phyloP scores from a whole-genome alignment of 2,329 filamentous ascomycete genomes.

The Nothophoma quercina region DNA sequence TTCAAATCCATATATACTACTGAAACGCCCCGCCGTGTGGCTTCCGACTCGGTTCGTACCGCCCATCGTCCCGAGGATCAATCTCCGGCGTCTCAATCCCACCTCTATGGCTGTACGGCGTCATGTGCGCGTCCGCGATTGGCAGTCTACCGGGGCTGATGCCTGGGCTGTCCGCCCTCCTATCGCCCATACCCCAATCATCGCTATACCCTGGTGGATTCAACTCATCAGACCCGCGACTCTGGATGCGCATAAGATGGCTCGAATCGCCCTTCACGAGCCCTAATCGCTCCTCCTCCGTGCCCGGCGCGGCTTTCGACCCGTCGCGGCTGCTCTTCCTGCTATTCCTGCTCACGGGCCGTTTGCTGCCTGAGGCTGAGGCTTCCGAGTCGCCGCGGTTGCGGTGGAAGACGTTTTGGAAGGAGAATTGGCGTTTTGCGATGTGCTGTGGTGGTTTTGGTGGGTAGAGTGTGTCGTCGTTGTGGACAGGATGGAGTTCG shows the following conservation, averaged over 20 bases:
- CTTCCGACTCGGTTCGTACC: neutral
- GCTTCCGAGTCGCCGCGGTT: slow-evolving; percentile 40
- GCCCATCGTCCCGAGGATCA: neutral
- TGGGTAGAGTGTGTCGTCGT: slow-evolving; percentile 56
- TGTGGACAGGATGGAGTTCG: slow-evolving; percentile 40
- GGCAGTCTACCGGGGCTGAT: neutral
- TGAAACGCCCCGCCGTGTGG: neutral
- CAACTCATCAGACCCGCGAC: slow-evolving; percentile 29
- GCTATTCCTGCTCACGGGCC: slow-evolving; percentile 39
- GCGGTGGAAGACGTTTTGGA: slow-evolving; percentile 81
- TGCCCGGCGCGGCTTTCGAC: slow-evolving; percentile 56
- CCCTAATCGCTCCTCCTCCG: slow-evolving; percentile 83
- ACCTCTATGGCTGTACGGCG: neutral
- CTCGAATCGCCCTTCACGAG: slow-evolving; percentile 77
- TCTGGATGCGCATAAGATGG: slow-evolving; percentile 38
- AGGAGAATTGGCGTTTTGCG: slow-evolving; percentile 83
- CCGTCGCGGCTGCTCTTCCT: slow-evolving; percentile 44
- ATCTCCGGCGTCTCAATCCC: neutral
- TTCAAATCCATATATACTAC: neutral
- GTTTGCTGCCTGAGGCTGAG: slow-evolving; percentile 23
- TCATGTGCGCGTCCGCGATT: slow-evolving; percentile 4
- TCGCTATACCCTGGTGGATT: slow-evolving; percentile 27
- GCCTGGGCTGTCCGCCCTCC: slow-evolving; percentile 2
- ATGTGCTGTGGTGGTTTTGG: slow-evolving; percentile 66
- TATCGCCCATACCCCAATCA: neutral